Evolutionary conservation across 345 rosid genomes (phyloP).

Genomic region (Noccaea caerulescens): DNA sequence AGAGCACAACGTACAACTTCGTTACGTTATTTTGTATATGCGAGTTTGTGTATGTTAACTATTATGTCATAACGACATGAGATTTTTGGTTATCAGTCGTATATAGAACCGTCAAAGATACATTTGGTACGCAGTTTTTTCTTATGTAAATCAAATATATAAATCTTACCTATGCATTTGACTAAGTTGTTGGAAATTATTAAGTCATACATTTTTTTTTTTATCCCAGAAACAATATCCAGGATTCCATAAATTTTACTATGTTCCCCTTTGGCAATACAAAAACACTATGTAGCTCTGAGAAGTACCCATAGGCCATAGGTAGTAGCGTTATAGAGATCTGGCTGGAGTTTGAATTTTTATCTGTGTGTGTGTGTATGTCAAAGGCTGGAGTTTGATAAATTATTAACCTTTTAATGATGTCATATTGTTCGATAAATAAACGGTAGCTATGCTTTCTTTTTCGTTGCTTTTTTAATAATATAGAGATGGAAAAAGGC

Average conservation of each 20-base stretch:
- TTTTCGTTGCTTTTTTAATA: constrained; percentile 1
- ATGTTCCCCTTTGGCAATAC: background rate
- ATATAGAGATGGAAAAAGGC: constrained; percentile 20
- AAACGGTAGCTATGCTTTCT: background rate
- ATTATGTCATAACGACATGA: constrained; percentile 15
- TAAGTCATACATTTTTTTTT: background rate
- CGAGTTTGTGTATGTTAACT: constrained; percentile 12
- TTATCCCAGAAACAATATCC: background rate
- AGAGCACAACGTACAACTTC: constrained; percentile 13
- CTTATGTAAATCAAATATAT: background rate
- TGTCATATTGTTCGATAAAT: constrained; percentile 18
- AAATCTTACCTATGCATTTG: background rate
- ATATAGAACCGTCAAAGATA: background rate
- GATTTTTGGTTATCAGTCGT: constrained; percentile 23
- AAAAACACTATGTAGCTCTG: background rate
- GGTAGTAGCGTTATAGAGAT: background rate
- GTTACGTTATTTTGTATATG: constrained; percentile 25
- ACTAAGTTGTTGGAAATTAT: background rate
- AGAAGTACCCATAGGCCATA: background rate
- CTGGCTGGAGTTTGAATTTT: background rate
- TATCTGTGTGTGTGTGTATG: too few species aligned
- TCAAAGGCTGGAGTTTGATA: background rate
- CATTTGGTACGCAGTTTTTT: background rate
- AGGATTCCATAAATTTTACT: constrained; percentile 1
- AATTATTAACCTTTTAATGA: background rate